Conservation (phyloP, 116 monocot species). For the Trichopus zeylanicus region DNA sequence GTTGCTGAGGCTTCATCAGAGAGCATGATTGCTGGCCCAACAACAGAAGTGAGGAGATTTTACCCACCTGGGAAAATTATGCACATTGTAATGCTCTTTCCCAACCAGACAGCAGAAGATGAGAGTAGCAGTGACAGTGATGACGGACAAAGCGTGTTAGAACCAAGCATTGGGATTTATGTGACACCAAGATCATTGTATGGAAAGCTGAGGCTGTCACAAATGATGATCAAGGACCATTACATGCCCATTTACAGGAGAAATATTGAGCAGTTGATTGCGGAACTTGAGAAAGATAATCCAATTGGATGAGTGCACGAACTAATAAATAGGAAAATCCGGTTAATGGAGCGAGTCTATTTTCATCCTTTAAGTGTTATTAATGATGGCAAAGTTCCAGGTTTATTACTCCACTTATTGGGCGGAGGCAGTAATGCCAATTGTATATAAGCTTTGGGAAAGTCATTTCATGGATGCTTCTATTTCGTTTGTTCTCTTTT, state of each 20-base stretch:
- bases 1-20: constrained; percentile 22
- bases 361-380: too few relatives aligned
- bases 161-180: constrained; percentile 56
- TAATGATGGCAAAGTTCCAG: too few relatives aligned
- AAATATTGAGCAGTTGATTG: constrained; percentile 68
- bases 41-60: constrained; percentile 53
- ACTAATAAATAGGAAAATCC: too few relatives aligned
- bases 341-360: too few relatives aligned
- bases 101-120: constrained; percentile 8
- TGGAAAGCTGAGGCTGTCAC: constrained; percentile 83
- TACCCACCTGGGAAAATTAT: constrained; percentile 89
- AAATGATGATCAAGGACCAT: constrained; percentile 89
- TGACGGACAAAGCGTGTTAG: neutral
- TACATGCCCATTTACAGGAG: constrained; percentile 92
- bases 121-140: neutral
- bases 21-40: constrained; percentile 23
- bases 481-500: too few relatives aligned
- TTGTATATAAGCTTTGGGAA: too few relatives aligned
- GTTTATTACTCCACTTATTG: too few relatives aligned
- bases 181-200: constrained; percentile 78
- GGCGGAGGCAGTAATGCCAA: too few relatives aligned
- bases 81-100: constrained; percentile 52
- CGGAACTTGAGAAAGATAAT: constrained; percentile 44
- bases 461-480: too few relatives aligned
- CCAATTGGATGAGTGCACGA: too few relatives aligned